phyloP scores from a whole-genome alignment of 257 asterid genomes.

The Sherardia arvensis region DNA sequence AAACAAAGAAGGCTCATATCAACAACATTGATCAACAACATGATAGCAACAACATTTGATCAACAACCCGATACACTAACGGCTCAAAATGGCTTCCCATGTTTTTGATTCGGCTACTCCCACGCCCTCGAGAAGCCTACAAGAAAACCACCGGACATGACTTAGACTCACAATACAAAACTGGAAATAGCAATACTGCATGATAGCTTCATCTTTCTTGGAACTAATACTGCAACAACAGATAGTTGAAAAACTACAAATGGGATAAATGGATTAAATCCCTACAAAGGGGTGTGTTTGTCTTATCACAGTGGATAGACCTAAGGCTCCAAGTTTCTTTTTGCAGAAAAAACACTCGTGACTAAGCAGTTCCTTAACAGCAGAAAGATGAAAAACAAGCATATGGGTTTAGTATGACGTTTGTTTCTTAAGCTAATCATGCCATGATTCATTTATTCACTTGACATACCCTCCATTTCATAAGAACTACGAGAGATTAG shows the following conservation, averaged over 20 bases:
- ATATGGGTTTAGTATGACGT: not conserved
- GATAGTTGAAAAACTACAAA: not conserved
- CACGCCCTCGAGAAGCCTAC: slow-evolving; percentile 53
- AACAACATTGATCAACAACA: too few species aligned
- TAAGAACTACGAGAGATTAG: not conserved
- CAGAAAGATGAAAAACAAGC: not conserved
- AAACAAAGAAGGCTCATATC: too few species aligned
- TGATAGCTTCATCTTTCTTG: not conserved
- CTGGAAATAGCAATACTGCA: not conserved
- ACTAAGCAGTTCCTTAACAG: not conserved
- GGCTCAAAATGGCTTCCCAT: slow-evolving; percentile 52
- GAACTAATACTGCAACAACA: not conserved
- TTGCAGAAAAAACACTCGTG: not conserved
- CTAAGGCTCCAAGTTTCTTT: not conserved
- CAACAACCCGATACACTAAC: slow-evolving; percentile 4
- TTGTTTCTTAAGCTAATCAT: not conserved
- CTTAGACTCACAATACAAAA: not conserved
- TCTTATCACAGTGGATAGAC: not conserved
- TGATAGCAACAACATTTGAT: not conserved
- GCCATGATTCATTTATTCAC: not conserved
- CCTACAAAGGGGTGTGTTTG: not conserved
- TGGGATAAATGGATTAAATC: not conserved
- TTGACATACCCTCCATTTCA: not conserved
- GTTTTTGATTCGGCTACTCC: slow-evolving; percentile 64
- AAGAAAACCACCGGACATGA: slow-evolving; percentile 6